Evolutionary conservation across 129 eudicot species (phyloP), one percentile per base, ranked within the genome.

Genomic region (Helianthus annuus): DNA sequence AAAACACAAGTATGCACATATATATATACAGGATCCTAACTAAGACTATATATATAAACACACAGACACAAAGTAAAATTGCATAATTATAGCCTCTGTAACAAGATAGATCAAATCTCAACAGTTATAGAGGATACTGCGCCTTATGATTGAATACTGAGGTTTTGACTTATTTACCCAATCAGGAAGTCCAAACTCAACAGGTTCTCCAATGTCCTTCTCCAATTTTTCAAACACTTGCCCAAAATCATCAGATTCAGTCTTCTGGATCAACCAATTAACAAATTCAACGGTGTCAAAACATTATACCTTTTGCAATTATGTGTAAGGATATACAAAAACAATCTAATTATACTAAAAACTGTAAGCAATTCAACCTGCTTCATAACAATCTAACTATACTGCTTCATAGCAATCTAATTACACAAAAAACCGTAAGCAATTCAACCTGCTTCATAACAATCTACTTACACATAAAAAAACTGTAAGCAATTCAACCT

Each of bases 121-220:
- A 42, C 42, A 71, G 7, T 64, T 55, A 62, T 13, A 42, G 81
- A 17, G 97, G 97, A 94, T 95, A 95, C 99, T 95, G 89, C 97
- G 96, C 83, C 72, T 91, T 69, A 95, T 90, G 40, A 32, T 63
- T 51, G 69, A 78, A 82, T 79, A 95, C 32, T 82, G 72, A 38
- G 89, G 79, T 66, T 88, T 85, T 83, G 82, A 81, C 55, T 81
- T 88, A 36, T 77, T 88, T 17, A 88, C 70, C 79, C 87, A 83
- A 63, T 88, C 95, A 38, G 99, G 96, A 81, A 95, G 96, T 68
- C 83, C 94, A 83, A 91, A 95, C 38, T 91, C 99, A 55, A 79
- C 88, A 0, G 85, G 87, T 7, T 63, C 80, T 67, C 90, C 91
- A 68, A 95, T 86, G 55, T 85, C 82, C 58, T 84, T 84, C 68